Evolutionary conservation across 2,329 filamentous ascomycete genomes (phyloP), one percentile per base, ranked within the genome.

Genomic region (Calonectria montana): DNA sequence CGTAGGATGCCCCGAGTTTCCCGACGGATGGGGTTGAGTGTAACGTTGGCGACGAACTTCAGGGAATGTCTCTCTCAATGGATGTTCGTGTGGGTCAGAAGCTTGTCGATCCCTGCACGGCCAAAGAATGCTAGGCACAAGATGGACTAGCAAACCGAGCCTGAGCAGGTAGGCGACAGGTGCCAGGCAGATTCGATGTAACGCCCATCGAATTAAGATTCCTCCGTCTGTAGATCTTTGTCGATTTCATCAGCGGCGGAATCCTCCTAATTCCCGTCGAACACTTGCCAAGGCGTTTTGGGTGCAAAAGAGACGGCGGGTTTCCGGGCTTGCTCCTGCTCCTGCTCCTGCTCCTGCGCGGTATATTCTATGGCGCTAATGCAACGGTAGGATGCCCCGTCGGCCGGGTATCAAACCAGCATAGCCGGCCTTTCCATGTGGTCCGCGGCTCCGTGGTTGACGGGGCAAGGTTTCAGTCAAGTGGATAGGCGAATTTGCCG

Each of bases 401-500:
- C 53, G 31, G 53, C n/a, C 53, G 37, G 37, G 31, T 59, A 27
- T 23, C 21, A 23, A 59, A 59, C 18, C 29, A 39, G 53, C 21
- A 9, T 39, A 59, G 53, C 3, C 53, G 35, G 53, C 7, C 31
- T 25, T 35, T 59, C 5, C 29, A 39, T 25, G 53, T 37, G 35
- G 53, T 23, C 53, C 53, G 31, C 35, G 53, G 53, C 53, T 59
- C 53, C 53, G 53, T 59, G 16, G 7, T 35, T 21, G 21, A 59
- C 53, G 13, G 31, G 53, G 31, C 53, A 59, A 27, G 21, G 53
- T 59, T 59, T 39, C 53, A 59, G 53, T 59, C 21, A 23, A 27
- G 53, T 59, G 53, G 53, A 59, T 35, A 39, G 53, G 31, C 15
- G 53, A 59, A 59, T 59, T 59, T 59, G 53, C 37, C 53, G 53